Base-by-base conservation (phyloP, 2,329 filamentous ascomycete species). In the Microsporum audouinii region DNA sequence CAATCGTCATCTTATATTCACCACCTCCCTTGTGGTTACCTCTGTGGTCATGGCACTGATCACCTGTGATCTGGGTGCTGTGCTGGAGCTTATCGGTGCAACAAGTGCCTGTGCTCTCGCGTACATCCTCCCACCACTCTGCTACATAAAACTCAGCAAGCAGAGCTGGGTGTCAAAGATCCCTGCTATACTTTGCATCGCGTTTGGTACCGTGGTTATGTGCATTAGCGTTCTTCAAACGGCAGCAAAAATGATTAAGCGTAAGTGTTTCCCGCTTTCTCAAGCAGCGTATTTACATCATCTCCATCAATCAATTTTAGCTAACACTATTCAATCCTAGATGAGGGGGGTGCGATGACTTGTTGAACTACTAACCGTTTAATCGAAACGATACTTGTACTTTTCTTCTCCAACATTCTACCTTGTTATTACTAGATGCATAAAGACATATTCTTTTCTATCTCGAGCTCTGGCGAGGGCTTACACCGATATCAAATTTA, bases 61-160 rank as follows among this genome's bases (percentile, higher is more conserved):
- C 63, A 97, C 91, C 0, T 97, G 94, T 75, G 94, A 99, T 72
- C 80, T 99, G 2, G 94, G 94, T 59, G 84, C 89, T 51, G 92
- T 99, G 0, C 96, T 99, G 70, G 94, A 99, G 77, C 80, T 99
- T 17, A 94, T 99, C 62, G 94, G 94, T 64, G 91, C 94, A 5
- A 99, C 94, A 39, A 95, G 89, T 71, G 94, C 94, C 2, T 94
- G 91, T 68, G 91, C 90, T 5, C 81, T 99, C 73, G 94, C 94
- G 0, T 99, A 97, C 72, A 96, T 99, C 57, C 77, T 99, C 63
- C 94, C 94, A 64, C 94, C 94, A 31, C 77, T 97, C 61, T 99
- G 94, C 75, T 99, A 94, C 73, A 88, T 99, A 70, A 96, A 95
- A 76, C 79, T 99, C 63, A 92, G 89, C 66, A 91, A 85, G 62